Base-by-base conservation (phyloP, 225 moss, liverwort and hornwort species). In the Anthoceros angustus region DNA sequence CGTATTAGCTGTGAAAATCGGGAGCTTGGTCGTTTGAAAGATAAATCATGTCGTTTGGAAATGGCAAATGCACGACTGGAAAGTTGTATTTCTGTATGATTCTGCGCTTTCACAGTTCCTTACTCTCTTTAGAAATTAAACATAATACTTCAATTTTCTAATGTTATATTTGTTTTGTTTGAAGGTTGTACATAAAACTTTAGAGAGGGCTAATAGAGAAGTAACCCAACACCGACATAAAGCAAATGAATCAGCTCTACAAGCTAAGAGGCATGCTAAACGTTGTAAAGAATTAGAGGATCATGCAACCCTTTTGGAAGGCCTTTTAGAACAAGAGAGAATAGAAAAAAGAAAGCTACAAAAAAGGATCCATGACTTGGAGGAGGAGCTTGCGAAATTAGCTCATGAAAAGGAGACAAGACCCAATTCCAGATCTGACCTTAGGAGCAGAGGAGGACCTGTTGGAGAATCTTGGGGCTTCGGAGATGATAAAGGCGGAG, bases 1-100 rank as follows among this genome's bases (percentile, higher is more conserved):
- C 80, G 76, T 63, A 76, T 89, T 39, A 74, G 49, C 65, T 62
- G 66, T 26, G 80, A 83, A 64, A 89, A 87, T 55, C 68, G 77
- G 25, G 73, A 78, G 62, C 77, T 76, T 16, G 61, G 68, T 40
- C 74, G 69, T n/a, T 71, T 86, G 20, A 84, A 72, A 69, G 82
- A 80, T 62, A 68, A 70, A 61, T 74, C 74, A 61, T 62, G 48
- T 23, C 67, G 70, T 7, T 74, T 86, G 16, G 67, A 65, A 49
- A 40, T 77, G 62, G 80, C 77, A 20, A 72, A 68, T 63, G 80
- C 76, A 46, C 74, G 70, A 3, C 72, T 83, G 0, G 74, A 79
- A 63, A 75, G 79, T 62, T 80, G 81, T 43, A 48, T 86, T 39
- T 62, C 70, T 67, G 92, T 92, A 82, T 69, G 80, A 20, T 41